Base-by-base conservation (phyloP, 305 asterid species). In the Stenogyne calaminthoides region DNA sequence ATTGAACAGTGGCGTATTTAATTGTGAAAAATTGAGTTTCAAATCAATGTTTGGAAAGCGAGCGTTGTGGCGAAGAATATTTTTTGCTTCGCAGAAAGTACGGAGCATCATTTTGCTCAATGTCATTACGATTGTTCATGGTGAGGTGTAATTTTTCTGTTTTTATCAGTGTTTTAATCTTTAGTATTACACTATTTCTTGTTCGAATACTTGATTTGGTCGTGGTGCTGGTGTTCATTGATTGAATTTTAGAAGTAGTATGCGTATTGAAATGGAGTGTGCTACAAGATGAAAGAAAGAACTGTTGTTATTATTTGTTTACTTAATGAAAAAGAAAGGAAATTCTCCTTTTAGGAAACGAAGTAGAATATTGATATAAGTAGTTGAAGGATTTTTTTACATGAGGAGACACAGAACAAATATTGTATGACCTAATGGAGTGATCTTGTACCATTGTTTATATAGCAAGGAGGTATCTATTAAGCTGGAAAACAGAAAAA, bases 101-200 rank as follows among this genome's bases (percentile, higher is more conserved):
- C 73, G 88, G 87, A 79, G 96, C 78, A 76, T 92, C 67, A 74
- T 92, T 76, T 78, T 92, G 82, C 92, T 92, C 69, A 92, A 92
- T 80, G 72, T 44, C 66, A 86, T 87, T 55, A 82, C 96, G 14
- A 39, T 92, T 70, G 65, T 90, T 34, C 90, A 92, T 42, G 96
- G 98, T 92, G 51, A 70, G 76, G 20, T 39, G 5, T 67, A 2
- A 32, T 71, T 54, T 67, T 11, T 40, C 7, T 64, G 2, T 32
- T 65, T 0, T 11, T 37, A 37, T 39, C 8, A 40, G 27, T 8
- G 56, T 46, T 22, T 15, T 44, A 27, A 15, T 20, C 49, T 56
- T 15, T 44, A 7, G 4, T 6, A 7, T 56, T 55, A 10, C 5
- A 40, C 60, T 12, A 19, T 44, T 64, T 25, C 32, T 44, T 58